Conservation (phyloP, 257 asterid species). For the Solanum piurae region DNA sequence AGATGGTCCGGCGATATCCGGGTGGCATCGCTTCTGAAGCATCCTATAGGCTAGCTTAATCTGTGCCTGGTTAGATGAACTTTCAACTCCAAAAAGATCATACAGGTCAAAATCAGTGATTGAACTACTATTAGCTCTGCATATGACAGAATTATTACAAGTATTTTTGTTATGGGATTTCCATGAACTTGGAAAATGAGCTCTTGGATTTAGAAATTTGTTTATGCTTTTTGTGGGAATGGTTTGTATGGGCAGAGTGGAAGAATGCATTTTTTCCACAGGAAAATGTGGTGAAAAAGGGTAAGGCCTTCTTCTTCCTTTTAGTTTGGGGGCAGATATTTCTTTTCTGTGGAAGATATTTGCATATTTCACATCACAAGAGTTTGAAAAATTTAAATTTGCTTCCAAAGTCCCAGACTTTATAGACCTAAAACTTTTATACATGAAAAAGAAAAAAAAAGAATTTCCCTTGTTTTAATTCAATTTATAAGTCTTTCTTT, state of each 20-base stretch:
- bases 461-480: neutral
- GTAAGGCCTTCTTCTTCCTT: neutral
- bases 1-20: conserved; percentile 74
- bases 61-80: conserved; percentile 39
- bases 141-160: neutral
- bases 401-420: neutral
- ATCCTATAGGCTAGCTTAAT: conserved; percentile 69
- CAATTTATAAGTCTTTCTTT: no score
- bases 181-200: neutral
- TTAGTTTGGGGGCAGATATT: neutral
- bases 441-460: neutral
- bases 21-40: conserved; percentile 89
- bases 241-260: conserved; percentile 21
- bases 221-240: conserved; percentile 16
- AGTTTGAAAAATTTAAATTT: neutral
- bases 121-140: conserved; percentile 32
- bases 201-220: conserved; percentile 4
- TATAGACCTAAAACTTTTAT: neutral
- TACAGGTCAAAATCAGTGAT: conserved; percentile 67
- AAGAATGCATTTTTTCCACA: conserved; percentile 31
- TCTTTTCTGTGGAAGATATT: neutral
- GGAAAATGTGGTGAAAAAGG: neutral
- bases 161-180: conserved; percentile 1
- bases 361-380: neutral
- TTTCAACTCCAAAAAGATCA: conserved; percentile 78